Evolutionary conservation across 108 stramenopile genomes (phyloP).

Genomic region (Nitzschia sp.): DNA sequence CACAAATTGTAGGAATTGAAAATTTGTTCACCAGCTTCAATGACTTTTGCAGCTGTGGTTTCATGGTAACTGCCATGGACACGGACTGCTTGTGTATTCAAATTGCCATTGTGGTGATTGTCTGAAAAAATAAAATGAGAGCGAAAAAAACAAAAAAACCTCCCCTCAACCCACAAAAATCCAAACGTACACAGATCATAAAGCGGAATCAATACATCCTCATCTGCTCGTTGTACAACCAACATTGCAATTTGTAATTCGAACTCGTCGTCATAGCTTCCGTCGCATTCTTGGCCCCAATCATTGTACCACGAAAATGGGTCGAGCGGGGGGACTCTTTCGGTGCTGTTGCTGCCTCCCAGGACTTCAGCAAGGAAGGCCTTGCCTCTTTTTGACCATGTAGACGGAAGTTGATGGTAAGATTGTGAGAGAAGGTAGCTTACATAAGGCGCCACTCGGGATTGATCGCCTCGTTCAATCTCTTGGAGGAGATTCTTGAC

Average conservation of each 20-base stretch:
- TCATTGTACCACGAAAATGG: background rate
- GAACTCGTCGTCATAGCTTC: background rate
- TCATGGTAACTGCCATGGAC: background rate
- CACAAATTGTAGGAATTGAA: conserved; percentile 60
- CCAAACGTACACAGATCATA: conserved; percentile 28
- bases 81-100: background rate
- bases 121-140: background rate
- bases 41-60: conserved; percentile 21
- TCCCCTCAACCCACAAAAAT: background rate
- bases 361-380: conserved; percentile 26
- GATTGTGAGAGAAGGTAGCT: conserved; percentile 38
- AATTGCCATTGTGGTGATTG: background rate
- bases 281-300: conserved; percentile 13
- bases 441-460: conserved; percentile 45
- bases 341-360: background rate
- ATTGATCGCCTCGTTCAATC: conserved; percentile 28
- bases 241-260: conserved; percentile 13
- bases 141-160: background rate
- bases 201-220: conserved; percentile 58
- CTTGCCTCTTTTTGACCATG: conserved; percentile 36
- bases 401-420: conserved; percentile 12
- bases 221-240: conserved; percentile 55
- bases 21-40: conserved; percentile 53
- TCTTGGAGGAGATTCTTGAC: conserved; percentile 30
- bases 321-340: background rate